A percentile compares a stretch with the other conserved stretches of the same genome.
Conservation (phyloP, 805 yeast genomes). For the Suhomyces vadensis region DNA sequence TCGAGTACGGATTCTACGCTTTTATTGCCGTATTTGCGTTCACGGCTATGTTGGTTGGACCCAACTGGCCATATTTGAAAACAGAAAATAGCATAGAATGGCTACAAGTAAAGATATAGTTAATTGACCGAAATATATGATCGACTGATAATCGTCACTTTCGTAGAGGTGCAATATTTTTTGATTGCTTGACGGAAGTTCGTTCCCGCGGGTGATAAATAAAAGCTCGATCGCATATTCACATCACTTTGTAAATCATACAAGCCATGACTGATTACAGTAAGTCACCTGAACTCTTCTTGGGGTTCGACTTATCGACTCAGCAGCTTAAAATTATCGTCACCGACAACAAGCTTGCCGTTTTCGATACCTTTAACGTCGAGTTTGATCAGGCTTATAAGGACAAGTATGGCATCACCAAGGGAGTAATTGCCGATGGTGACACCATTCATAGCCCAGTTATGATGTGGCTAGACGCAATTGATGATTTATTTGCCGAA, state of each 20-base stretch:
- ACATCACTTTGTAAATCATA: background rate
- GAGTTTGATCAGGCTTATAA: constrained; percentile 70
- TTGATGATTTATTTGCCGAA: constrained; percentile 60
- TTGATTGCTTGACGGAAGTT: background rate
- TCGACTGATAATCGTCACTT: no score
- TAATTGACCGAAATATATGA: background rate
- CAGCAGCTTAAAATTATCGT: constrained; percentile 83
- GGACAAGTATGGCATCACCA: constrained; percentile 56
- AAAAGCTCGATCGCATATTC: background rate
- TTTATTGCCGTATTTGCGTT: constrained; percentile 39
- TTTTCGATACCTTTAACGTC: constrained; percentile 58
- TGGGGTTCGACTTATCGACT: constrained; percentile 87
- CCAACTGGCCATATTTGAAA: constrained; percentile 61
- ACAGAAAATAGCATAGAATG: constrained; percentile 47
- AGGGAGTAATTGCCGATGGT: constrained; percentile 67
- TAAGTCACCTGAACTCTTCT: constrained; percentile 8
- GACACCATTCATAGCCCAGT: constrained; percentile 75
- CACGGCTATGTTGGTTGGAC: constrained; percentile 41
- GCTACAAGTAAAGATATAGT: constrained; percentile 37
- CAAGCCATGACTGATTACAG: constrained; percentile 1
- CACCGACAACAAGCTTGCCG: constrained; percentile 53
- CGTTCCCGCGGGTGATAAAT: background rate
- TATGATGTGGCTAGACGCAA: constrained; percentile 85
- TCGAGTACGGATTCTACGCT: constrained; percentile 37
- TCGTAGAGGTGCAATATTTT: background rate